Percentiles rank a stretch among this genome's conserved stretches.
These are phyloP conservation scores for Ceratocystis lukuohia DNA, from an alignment of 2,329 filamentous ascomycete genomes.

Conservation along the genomic window DNA sequence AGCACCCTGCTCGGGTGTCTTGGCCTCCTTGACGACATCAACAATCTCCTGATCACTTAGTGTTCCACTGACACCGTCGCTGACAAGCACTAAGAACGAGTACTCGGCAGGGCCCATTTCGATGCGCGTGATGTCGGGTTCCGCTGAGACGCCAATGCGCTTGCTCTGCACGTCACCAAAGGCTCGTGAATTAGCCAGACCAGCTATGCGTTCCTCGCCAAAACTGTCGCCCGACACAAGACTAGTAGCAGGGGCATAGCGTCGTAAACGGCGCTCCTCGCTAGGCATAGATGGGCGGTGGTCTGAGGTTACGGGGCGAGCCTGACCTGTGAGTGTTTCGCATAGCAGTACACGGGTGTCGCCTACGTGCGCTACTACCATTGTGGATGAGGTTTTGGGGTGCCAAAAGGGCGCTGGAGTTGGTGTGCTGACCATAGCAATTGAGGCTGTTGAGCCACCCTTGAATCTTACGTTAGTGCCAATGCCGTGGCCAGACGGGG, in stretches of 20 bases:
- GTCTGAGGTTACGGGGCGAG: constrained; percentile 72
- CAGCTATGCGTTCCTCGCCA: constrained; percentile 88
- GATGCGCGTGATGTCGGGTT: constrained; percentile 72
- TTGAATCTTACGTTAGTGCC: constrained; percentile 70
- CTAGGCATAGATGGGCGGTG: constrained; percentile 83
- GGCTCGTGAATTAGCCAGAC: constrained; percentile 82
- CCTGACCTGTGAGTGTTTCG: constrained; percentile 66
- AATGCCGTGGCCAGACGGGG: constrained; percentile 48
- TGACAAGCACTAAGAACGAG: constrained; percentile 76
- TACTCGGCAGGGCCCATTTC: constrained; percentile 76
- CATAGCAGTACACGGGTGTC: constrained; percentile 87
- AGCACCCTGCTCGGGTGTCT: constrained; percentile 76
- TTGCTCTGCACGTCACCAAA: constrained; percentile 91
- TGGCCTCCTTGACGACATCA: constrained; percentile 86
- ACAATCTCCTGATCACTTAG: constrained; percentile 90
- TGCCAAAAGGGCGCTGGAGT: constrained; percentile 93
- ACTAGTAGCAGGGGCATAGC: constrained; percentile 60
- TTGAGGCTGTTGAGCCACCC: constrained; percentile 82
- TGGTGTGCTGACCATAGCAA: constrained; percentile 83
- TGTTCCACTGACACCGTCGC: constrained; percentile 77
- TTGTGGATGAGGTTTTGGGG: constrained; percentile 66
- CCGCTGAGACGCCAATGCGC: constrained; percentile 83
- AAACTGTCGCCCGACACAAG: constrained; percentile 87
- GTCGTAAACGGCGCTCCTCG: constrained; percentile 69
- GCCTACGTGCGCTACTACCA: constrained; percentile 81